Evolutionary conservation across 2,329 filamentous ascomycete genomes (phyloP).

Genomic region (Xylariaceae sp.): DNA sequence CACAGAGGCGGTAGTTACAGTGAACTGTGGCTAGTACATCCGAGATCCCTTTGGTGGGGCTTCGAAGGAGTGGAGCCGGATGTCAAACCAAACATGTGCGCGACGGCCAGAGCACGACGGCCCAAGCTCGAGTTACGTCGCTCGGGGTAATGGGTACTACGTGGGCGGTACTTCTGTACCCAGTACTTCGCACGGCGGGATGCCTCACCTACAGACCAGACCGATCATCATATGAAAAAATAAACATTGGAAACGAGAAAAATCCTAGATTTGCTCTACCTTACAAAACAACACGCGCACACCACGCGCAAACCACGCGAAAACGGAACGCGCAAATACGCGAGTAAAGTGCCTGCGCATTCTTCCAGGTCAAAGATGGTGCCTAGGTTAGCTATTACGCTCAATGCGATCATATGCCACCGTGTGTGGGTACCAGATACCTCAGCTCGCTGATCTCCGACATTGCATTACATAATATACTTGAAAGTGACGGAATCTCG

Average conservation of each 20-base stretch:
- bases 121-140: background rate
- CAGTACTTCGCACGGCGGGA: background rate
- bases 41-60: background rate
- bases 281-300: no score
- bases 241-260: no score
- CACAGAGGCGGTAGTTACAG: background rate
- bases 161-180: background rate
- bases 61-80: background rate
- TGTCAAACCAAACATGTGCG: background rate
- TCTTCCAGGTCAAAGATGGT: no score
- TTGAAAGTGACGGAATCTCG: background rate
- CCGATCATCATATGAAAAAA: no score
- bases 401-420: background rate
- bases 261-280: no score
- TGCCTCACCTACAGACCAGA: no score
- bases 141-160: background rate
- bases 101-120: background rate
- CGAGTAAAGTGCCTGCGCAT: no score
- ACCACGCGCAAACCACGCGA: no score
- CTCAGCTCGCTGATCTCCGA: conserved; percentile 1
- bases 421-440: background rate
- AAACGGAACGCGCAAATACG: no score
- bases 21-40: background rate
- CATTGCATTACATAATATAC: background rate
- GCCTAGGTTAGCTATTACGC: no score